These are phyloP conservation scores for Agrocybe chaxingu DNA, from an alignment of 768 basidiomycete species.

Conservation along the genomic window DNA sequence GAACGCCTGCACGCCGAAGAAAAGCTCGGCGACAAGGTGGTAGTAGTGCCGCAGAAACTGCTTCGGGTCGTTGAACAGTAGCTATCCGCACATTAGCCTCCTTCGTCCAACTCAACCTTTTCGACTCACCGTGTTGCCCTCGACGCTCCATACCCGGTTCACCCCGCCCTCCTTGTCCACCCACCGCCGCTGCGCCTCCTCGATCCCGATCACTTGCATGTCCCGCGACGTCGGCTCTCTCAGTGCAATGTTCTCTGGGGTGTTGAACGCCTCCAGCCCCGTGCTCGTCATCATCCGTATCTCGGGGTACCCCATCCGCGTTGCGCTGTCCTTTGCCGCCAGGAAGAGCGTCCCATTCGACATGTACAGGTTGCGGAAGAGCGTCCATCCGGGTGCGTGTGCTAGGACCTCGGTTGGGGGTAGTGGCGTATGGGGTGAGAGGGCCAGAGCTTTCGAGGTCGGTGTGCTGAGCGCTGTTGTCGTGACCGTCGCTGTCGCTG, in stretches of 20 bases:
- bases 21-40: conserved; percentile 81
- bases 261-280: conserved; percentile 52
- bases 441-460: conserved; percentile 10
- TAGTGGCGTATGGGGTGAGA: conserved; percentile 24
- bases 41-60: conserved; percentile 88
- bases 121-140: conserved; percentile 63
- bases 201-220: conserved; percentile 58
- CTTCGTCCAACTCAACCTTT: background rate
- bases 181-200: conserved; percentile 64
- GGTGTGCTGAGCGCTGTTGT: conserved; percentile 2
- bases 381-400: conserved; percentile 82
- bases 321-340: conserved; percentile 31
- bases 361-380: conserved; percentile 83
- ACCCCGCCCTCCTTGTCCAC: conserved; percentile 27
- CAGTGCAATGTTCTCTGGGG: conserved; percentile 59
- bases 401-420: conserved; percentile 55
- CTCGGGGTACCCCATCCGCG: conserved; percentile 30
- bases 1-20: conserved; percentile 73
- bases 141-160: conserved; percentile 62
- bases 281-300: conserved; percentile 66
- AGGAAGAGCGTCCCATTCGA: conserved; percentile 78
- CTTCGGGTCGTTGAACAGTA: conserved; percentile 63
- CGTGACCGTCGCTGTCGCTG: conserved; percentile 4
- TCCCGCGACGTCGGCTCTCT: conserved; percentile 65
- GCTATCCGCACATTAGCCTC: conserved; percentile 21